Evolutionary conservation across 352 stramenopile species (phyloP).

Genomic region (Thalassiosira mediterranea): DNA sequence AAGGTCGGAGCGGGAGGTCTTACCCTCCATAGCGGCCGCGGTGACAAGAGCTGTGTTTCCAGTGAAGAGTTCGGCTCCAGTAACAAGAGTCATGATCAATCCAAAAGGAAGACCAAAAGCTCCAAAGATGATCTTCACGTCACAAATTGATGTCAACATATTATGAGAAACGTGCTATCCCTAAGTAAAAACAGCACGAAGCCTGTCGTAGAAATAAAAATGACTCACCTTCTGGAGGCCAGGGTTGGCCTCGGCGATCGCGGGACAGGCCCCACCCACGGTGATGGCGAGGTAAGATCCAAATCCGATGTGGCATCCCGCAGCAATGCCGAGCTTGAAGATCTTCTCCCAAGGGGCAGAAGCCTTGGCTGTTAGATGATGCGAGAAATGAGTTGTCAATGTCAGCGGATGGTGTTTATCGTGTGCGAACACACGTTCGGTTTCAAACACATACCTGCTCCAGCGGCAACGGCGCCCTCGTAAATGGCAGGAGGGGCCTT

Average conservation of each 20-base stretch:
- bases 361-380: too few relatives aligned
- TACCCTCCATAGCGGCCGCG: constrained; percentile 82
- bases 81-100: constrained; percentile 87
- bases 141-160: background rate
- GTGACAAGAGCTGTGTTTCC: constrained; percentile 86
- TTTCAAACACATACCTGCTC: constrained; percentile 36
- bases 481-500: constrained; percentile 69
- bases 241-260: constrained; percentile 81
- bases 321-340: constrained; percentile 84
- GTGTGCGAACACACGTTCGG: too few relatives aligned
- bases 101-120: constrained; percentile 86
- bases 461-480: constrained; percentile 70
- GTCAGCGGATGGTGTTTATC: too few relatives aligned
- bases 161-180: too few relatives aligned
- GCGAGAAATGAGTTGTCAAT: too few relatives aligned
- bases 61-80: constrained; percentile 87
- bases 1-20: constrained; percentile 76
- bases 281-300: constrained; percentile 84
- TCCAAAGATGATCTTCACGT: constrained; percentile 84
- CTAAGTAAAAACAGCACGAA: too few relatives aligned
- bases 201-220: background rate
- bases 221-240: constrained; percentile 84
- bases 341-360: constrained; percentile 74
- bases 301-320: constrained; percentile 86
- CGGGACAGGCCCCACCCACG: constrained; percentile 81